Evolutionary conservation across 2,329 filamentous ascomycete species (phyloP).

Genomic region (Pseudopithomyces chartarum): DNA sequence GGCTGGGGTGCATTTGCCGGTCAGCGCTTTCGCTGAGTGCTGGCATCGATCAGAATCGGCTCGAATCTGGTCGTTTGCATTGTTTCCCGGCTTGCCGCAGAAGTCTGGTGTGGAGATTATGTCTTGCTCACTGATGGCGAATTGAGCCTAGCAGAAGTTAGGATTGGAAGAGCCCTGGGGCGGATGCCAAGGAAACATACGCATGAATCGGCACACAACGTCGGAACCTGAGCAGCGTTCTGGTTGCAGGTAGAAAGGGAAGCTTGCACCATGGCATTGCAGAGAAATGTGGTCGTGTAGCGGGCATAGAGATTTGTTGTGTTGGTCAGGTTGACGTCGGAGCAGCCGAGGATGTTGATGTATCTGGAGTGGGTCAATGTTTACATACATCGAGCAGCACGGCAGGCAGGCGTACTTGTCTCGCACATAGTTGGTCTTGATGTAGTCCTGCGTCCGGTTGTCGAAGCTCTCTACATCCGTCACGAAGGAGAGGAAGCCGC

Average conservation of each 20-base stretch:
- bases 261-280: constrained; percentile 92
- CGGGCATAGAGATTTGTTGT: constrained; percentile 85
- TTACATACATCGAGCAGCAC: constrained; percentile 16
- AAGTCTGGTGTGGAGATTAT: constrained; percentile 75
- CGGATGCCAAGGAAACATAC: constrained; percentile 55
- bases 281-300: constrained; percentile 89
- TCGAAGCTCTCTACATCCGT: constrained; percentile 80
- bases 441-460: constrained; percentile 70
- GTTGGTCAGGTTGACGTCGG: constrained; percentile 75
- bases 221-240: constrained; percentile 62
- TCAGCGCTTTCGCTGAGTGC: constrained; percentile 78
- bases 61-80: constrained; percentile 77
- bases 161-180: constrained; percentile 23
- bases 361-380: constrained; percentile 66
- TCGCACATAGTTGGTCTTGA: constrained; percentile 75
- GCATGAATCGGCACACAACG: constrained; percentile 89
- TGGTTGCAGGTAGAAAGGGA: constrained; percentile 74
- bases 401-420: constrained; percentile 66
- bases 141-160: constrained; percentile 66
- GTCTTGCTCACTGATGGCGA: constrained; percentile 85
- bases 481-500: constrained; percentile 85
- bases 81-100: constrained; percentile 68
- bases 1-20: constrained; percentile 74
- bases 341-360: constrained; percentile 78
- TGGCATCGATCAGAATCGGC: constrained; percentile 93